phyloP scores from a whole-genome alignment of 345 rosid genomes.

The Sisymbrium altissimum region DNA sequence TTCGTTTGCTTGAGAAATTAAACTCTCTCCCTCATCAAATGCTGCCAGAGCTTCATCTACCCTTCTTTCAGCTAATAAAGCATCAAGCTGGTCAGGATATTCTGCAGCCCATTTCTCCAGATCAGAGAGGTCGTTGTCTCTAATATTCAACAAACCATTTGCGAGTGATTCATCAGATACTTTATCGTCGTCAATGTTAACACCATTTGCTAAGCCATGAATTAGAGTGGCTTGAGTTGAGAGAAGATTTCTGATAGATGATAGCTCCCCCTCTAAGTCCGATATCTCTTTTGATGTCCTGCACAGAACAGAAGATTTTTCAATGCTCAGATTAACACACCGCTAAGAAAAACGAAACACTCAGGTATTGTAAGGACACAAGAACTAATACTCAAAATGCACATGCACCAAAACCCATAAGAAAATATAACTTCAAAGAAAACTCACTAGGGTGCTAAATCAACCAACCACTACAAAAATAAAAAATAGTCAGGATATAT shows the following conservation, averaged over 20 bases:
- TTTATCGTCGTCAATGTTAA: slow-evolving; percentile 55
- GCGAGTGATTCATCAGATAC: slow-evolving; percentile 42
- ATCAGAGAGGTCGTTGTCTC: slow-evolving; percentile 68
- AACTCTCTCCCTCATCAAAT: slow-evolving; percentile 78
- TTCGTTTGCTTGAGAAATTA: slow-evolving; percentile 64
- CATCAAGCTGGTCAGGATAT: slow-evolving; percentile 89
- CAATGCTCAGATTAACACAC: slow-evolving; percentile 3
- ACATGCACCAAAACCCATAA: neutral
- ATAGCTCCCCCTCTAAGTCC: slow-evolving; percentile 95
- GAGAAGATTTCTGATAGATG: slow-evolving; percentile 82
- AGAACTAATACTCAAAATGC: neutral
- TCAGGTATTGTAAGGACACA: neutral
- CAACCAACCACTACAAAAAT: neutral
- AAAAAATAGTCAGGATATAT: slow-evolving; percentile 12
- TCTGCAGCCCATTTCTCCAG: slow-evolving; percentile 83
- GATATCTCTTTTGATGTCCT: slow-evolving; percentile 99
- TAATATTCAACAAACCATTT: slow-evolving; percentile 38
- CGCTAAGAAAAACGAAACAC: neutral
- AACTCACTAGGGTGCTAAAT: neutral
- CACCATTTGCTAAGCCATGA: slow-evolving; percentile 91
- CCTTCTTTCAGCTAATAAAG: slow-evolving; percentile 92
- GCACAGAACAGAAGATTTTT: slow-evolving; percentile 24
- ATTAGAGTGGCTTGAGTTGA: slow-evolving; percentile 94
- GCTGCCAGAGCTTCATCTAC: slow-evolving; percentile 90
- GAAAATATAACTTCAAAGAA: neutral